These are phyloP conservation scores for Breynia disticha DNA, from an alignment of 441 rosid species.

Conservation along the genomic window DNA sequence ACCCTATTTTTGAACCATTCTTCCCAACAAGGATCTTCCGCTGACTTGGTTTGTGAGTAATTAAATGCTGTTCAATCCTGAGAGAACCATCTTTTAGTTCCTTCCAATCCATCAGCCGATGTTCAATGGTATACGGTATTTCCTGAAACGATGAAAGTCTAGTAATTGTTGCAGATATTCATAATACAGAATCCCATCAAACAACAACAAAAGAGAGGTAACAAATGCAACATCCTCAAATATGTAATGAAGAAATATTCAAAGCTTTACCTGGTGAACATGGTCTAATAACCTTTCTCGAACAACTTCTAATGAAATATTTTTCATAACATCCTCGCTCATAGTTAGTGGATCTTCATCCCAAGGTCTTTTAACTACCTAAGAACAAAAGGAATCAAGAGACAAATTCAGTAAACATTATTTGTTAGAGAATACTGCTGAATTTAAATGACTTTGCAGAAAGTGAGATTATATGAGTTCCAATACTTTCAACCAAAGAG, in stretches of 20 bases:
- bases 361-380: slow-evolving; percentile 93
- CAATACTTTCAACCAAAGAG: not conserved
- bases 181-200: not conserved
- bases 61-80: slow-evolving; percentile 82
- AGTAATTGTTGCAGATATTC: not conserved
- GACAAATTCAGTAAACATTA: slow-evolving; percentile 12
- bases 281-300: slow-evolving; percentile 82
- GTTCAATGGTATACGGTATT: slow-evolving; percentile 77
- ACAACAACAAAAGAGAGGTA: no score
- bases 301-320: slow-evolving; percentile 79
- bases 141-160: slow-evolving; percentile 37
- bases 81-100: slow-evolving; percentile 77
- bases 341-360: slow-evolving; percentile 75
- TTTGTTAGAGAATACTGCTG: slow-evolving; percentile 1
- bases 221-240: not conserved
- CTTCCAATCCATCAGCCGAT: slow-evolving; percentile 81
- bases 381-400: slow-evolving; percentile 19
- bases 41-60: slow-evolving; percentile 67
- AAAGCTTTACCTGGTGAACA: slow-evolving; percentile 67
- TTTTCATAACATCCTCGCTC: slow-evolving; percentile 90
- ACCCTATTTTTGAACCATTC: slow-evolving; percentile 81
- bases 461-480: not conserved
- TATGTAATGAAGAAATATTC: not conserved
- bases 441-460: not conserved
- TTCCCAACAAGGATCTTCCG: slow-evolving; percentile 91